Base-by-base conservation (phyloP, 2,329 filamentous ascomycete species). In the Lachnellula subtilissima region DNA sequence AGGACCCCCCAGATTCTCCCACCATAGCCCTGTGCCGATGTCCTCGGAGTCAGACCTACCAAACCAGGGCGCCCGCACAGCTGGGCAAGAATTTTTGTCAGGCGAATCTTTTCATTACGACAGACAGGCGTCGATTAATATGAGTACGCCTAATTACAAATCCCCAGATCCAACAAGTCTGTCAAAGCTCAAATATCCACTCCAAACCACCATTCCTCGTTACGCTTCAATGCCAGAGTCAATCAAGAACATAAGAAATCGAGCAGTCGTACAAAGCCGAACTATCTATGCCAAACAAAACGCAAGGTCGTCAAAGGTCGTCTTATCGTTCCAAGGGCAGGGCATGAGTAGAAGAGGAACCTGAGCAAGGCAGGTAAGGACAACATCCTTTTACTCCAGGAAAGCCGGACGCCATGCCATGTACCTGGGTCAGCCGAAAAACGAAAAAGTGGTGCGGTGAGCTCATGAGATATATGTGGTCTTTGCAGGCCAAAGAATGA, bases 401-500 rank as follows among this genome's bases (percentile, higher is more conserved):
- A 42, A 25, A 58, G 32, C 32, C 49, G 32, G 37, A 51, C 45
- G 46, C 48, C 58, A 45, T 48, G 37, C 52, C 47, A 52, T 50
- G 52, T 56, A 53, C 54, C 56, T 48, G 59, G 12, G 19, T 22
- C 42, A 25, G 23, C 36, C 22, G 43, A 54, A 57, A 54, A 40
- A 47, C 19, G 22, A 14, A 14, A 49, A 61, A 64, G 43, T 39
- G 50, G 49, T 61, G 66, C 63, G 61, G 60, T 64, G 64, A 61
- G 65, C 64, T 67, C 67, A 66, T 65, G 73, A 74, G 71, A 71
- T 72, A 64, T 71, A 73, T 64, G 42, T 71, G 71, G 73, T 74
- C 75, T 73, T 77, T 70, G 75, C 75, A 76, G 73, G 74, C 74
- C 59, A 49, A 50, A 62, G 52, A 49, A 48, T 52, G 57, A 50